Conservation (phyloP, 129 eudicot genomes). For the Sambucus nigra region DNA sequence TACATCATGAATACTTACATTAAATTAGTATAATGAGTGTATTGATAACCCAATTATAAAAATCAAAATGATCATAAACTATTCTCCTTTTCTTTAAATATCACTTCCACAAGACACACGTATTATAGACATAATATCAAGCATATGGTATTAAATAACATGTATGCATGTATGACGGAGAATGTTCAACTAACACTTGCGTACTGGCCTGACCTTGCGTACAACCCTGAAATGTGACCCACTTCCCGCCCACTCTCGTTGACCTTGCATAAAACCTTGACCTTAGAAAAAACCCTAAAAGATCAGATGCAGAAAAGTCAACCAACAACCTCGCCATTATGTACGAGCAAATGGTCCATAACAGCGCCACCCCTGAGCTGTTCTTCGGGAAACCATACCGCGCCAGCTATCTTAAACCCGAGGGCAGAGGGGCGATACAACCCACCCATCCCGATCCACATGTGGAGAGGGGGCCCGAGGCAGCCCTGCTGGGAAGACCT, state of each 20-base stretch:
- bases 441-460: slow-evolving; percentile 3
- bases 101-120: too few relatives aligned
- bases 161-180: too few relatives aligned
- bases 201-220: too few relatives aligned
- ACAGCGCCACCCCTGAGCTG: neutral
- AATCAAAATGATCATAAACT: too few relatives aligned
- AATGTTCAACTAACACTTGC: too few relatives aligned
- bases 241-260: neutral
- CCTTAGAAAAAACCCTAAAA: neutral
- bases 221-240: neutral
- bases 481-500: slow-evolving; percentile 5
- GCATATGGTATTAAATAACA: too few relatives aligned
- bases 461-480: slow-evolving; percentile 3
- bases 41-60: too few relatives aligned
- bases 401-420: neutral
- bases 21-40: too few relatives aligned
- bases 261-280: neutral
- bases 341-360: neutral
- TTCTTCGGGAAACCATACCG: neutral
- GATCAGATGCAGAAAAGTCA: neutral
- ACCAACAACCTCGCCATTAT: neutral
- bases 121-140: too few relatives aligned
- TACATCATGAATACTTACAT: too few relatives aligned
- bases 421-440: slow-evolving; percentile 6
- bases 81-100: too few relatives aligned